Base-by-base conservation (phyloP, 1,284 basidiomycete species). In the Ceratobasidium sp. region DNA sequence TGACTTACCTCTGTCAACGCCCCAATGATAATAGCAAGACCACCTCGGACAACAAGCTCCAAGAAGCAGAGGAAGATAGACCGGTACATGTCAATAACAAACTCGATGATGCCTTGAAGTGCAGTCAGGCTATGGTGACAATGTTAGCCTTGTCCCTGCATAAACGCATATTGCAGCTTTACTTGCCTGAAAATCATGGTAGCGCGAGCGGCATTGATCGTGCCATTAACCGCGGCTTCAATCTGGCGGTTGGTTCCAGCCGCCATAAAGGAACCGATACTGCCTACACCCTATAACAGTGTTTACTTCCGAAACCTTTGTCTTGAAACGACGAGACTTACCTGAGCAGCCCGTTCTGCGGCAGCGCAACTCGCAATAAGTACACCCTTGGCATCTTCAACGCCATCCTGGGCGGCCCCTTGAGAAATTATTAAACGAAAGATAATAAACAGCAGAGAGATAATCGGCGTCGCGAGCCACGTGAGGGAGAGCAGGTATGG, bases 51-150 rank as follows among this genome's bases (percentile, higher is more conserved):
- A 13, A 93, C 86, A 53, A 98, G 82, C 79, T 98, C 93, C 72
- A 98, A 80, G 72, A 96, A 93, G 78, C 95, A 98, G 57, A 98
- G 82, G 73, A 97, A 87, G 1, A 95, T 88, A 2, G 91, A 93
- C 42, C 93, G 87, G 77, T 98, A 99, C 62, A 89, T 86, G 78
- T 95, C 90, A 74, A 98, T 86, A 70, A 97, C 85, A 78, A 98
- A 98, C 73, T 92, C 90, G 78, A 96, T 89, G 73, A 96, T 86
- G 0, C 82, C 86, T 76, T 95, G 90, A 84, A 96, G 89, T 46
- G 87, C 81, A 0, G 89, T 94, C 69, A 96, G 80, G 70, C 78
- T 75, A 73, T 72, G 74, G 53, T 23, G 56, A 69, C 27, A 74
- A 29, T 42, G 71, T 73, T 71, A 46, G 71, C 64, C 2, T 49